Conservation (phyloP, 768 basidiomycete species). For the Termitomyces titanicus region DNA sequence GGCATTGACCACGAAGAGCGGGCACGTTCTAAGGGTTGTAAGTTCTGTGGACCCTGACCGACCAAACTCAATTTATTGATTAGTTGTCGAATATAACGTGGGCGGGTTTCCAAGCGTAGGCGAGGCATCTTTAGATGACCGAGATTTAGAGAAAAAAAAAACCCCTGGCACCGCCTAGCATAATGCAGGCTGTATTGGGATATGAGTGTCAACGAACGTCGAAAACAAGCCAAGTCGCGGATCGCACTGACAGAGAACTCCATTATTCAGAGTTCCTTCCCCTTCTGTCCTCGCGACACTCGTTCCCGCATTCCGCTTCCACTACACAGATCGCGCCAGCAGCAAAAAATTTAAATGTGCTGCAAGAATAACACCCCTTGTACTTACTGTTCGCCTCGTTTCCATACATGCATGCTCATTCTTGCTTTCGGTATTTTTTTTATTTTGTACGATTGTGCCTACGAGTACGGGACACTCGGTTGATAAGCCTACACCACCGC, state of each 20-base stretch:
- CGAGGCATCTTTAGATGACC: neutral
- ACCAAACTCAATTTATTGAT: neutral
- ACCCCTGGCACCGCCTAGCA: constrained; percentile 2
- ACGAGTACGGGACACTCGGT: constrained; percentile 13
- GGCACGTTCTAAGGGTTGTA: neutral
- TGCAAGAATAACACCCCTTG: neutral
- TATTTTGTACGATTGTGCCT: constrained; percentile 11
- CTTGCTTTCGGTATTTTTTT: constrained; percentile 3
- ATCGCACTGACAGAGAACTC: constrained; percentile 20
- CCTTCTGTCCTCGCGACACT: neutral
- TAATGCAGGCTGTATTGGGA: constrained; percentile 11
- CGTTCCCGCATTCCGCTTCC: neutral
- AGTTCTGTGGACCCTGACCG: constrained; percentile 2
- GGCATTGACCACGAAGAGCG: constrained; percentile 18
- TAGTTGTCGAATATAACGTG: neutral
- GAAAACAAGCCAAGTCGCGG: constrained; percentile 16
- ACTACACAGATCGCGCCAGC: neutral
- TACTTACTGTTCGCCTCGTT: neutral
- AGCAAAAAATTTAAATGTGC: neutral
- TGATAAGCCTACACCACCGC: constrained; percentile 23
- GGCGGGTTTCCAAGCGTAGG: constrained; percentile 6
- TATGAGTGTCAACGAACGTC: constrained; percentile 13
- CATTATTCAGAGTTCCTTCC: constrained; percentile 7
- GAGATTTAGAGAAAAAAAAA: neutral
- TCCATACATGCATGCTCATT: neutral